Percentiles rank a stretch among this genome's conserved stretches.
phyloP scores from a whole-genome alignment of 2,329 filamentous ascomycete genomes.

The Microdochium paspali region DNA sequence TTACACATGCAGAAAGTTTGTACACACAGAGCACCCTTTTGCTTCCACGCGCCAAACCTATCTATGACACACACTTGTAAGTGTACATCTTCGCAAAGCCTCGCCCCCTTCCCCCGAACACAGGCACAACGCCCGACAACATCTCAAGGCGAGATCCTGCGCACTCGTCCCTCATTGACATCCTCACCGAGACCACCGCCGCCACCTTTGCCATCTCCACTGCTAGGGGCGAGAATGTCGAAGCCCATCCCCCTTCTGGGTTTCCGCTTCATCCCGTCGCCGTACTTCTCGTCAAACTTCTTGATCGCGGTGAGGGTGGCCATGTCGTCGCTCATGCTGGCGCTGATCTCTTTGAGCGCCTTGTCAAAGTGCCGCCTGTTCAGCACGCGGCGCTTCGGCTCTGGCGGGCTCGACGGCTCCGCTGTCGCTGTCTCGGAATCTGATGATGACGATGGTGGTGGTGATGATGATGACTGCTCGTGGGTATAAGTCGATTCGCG shows the following conservation, averaged over 20 bases:
- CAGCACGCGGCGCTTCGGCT: constrained; percentile 52
- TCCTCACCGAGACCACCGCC: constrained; percentile 20
- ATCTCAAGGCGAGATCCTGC: not conserved
- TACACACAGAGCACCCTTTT: too few species aligned
- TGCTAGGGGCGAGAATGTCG: constrained; percentile 24
- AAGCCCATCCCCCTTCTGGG: constrained; percentile 50
- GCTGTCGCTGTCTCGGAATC: too few species aligned
- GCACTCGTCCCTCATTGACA: not conserved
- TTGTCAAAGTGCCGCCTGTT: constrained; percentile 68
- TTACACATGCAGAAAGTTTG: too few species aligned
- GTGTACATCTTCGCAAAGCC: too few species aligned
- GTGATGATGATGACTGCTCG: not conserved
- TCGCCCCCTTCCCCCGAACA: too few species aligned
- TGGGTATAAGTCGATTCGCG: not conserved
- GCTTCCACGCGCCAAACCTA: too few species aligned
- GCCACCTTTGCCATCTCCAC: not conserved
- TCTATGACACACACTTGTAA: too few species aligned
- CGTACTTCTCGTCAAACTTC: constrained; percentile 94
- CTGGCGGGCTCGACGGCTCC: too few species aligned
- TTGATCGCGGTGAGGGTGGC: constrained; percentile 72
- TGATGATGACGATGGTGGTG: not conserved
- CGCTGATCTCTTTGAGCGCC: constrained; percentile 79
- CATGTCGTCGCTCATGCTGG: constrained; percentile 94
- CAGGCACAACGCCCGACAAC: too few species aligned
- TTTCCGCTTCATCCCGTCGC: constrained; percentile 64